A percentile compares a stretch with the other conserved stretches of the same genome.
Conservation (phyloP, 305 asterid species). For the Plantago lanceolata region DNA sequence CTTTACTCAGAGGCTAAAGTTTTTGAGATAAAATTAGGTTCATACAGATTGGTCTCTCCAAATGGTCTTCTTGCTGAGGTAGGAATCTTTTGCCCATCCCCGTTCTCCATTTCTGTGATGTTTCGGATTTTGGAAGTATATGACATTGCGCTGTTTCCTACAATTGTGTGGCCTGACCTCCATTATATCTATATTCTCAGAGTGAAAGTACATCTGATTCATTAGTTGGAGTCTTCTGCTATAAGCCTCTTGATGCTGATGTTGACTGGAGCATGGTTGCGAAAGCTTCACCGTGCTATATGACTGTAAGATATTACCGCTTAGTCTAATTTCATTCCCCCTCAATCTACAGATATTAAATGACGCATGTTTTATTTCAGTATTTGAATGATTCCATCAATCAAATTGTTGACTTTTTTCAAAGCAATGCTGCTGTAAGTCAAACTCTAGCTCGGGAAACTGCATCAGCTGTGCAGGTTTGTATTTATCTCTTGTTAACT, state of each 20-base stretch:
- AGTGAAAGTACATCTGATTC: constrained; percentile 82
- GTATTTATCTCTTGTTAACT: constrained; percentile 24
- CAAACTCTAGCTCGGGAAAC: constrained; percentile 91
- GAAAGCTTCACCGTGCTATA: constrained; percentile 93
- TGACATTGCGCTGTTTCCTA: constrained; percentile 4
- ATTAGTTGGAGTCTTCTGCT: constrained; percentile 77
- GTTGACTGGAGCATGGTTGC: constrained; percentile 92
- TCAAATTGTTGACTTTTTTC: constrained; percentile 69
- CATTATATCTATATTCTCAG: constrained; percentile 42
- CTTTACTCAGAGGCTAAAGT: constrained; percentile 73
- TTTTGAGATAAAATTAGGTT: constrained; percentile 78
- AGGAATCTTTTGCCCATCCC: constrained; percentile 20
- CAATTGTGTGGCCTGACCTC: constrained; percentile 7
- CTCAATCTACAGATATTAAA: constrained; percentile 16
- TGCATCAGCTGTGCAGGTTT: constrained; percentile 95
- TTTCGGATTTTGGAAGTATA: constrained; percentile 14
- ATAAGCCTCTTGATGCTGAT: constrained; percentile 79
- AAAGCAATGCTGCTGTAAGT: constrained; percentile 77
- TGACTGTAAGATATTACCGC: constrained; percentile 59
- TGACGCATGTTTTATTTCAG: constrained; percentile 38
- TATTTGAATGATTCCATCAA: constrained; percentile 83
- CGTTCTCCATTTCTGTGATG: constrained; percentile 18
- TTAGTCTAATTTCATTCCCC: constrained; percentile 17
- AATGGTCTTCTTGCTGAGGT: constrained; percentile 96
- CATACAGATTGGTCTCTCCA: constrained; percentile 83